Base-by-base conservation (phyloP, 768 basidiomycete genomes). In the Flagelloscypha sp. region DNA sequence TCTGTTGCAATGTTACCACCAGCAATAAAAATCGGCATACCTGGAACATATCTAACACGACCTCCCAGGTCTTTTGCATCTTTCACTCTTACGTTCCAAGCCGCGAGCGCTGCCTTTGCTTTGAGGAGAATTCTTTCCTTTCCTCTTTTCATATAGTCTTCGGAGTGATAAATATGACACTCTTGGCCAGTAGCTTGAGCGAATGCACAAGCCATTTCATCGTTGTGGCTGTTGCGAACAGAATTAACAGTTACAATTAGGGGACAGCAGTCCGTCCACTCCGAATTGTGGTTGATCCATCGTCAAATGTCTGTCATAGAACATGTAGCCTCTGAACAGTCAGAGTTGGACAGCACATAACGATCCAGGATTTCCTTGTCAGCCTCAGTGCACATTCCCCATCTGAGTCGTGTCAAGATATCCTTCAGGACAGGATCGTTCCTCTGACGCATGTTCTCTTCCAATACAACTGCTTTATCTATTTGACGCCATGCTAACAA, bases 371-470 rank as follows among this genome's bases (percentile, higher is more conserved):
- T 8, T 9, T 35, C 32, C 25, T 42, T 44, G 33, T 46, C 45
- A 25, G 13, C 37, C 19, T 25, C 22, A 5, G 43, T 46, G 24
- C 45, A 46, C 12, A 32, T 24, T 3, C 45, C 45, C 6, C 24
- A 24, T 16, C 43, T 16, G 2, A 46, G 33, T 6, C 43, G 22
- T n/a, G 19, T 29, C 13, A 46, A 27, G n/a, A 46, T 28, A 25
- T 38, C 32, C 15, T 36, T 38, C 5, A 46, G 27, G 7, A 28
- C 3, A 7, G 16, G 18, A 19, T 46, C 45, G 5, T 30, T 42
- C 24, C 36, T 47, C 37, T 49, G 46, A 5, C 48, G 32, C 48
- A 49, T 49, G 22, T 47, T 42, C 23, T 49, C 39, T 5, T 30
- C 35, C 3, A 49, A 27, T 4, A 40, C 38, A 24, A 46, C 37